phyloP scores from a whole-genome alignment of 148 eudicot genomes.

The Chenopodium album region DNA sequence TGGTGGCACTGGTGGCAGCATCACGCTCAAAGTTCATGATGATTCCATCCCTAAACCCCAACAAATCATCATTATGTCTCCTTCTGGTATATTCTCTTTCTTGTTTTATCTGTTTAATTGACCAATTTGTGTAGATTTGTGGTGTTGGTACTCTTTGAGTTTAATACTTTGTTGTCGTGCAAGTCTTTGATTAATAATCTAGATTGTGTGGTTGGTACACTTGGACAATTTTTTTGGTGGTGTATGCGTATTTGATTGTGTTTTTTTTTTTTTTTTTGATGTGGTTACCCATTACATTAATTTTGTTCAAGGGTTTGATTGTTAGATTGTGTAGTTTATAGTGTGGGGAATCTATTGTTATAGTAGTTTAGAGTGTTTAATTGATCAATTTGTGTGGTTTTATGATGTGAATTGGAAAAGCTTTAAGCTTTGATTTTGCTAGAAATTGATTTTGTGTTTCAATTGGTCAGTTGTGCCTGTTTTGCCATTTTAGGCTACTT shows the following conservation, averaged over 20 bases:
- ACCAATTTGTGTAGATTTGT: conserved; percentile 1
- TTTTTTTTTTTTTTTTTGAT: neutral
- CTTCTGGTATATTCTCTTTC: conserved; percentile 59
- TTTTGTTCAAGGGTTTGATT: conserved; percentile 2
- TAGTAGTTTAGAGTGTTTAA: neutral
- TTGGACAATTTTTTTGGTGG: neutral
- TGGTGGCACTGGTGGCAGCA: conserved; percentile 96
- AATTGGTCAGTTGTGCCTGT: neutral
- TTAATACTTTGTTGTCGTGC: neutral
- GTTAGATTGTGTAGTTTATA: neutral
- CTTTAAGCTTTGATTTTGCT: conserved; percentile 10
- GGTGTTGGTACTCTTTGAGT: neutral
- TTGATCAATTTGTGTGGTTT: conserved; percentile 18
- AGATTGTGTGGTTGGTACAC: too few species aligned
- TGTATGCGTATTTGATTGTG: neutral
- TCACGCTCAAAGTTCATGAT: conserved; percentile 90
- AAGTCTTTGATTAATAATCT: neutral
- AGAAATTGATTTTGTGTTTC: conserved; percentile 1
- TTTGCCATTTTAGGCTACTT: neutral
- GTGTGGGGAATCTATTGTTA: neutral
- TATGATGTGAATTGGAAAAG: conserved; percentile 10
- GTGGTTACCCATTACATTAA: neutral
- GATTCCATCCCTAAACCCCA: conserved; percentile 70
- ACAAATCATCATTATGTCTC: conserved; percentile 91
- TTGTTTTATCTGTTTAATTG: conserved; percentile 6